A percentile compares a stretch with the other conserved stretches of the same genome.
phyloP scores from a whole-genome alignment of 164 flowering plant genomes.

The Brasenia schreberi region DNA sequence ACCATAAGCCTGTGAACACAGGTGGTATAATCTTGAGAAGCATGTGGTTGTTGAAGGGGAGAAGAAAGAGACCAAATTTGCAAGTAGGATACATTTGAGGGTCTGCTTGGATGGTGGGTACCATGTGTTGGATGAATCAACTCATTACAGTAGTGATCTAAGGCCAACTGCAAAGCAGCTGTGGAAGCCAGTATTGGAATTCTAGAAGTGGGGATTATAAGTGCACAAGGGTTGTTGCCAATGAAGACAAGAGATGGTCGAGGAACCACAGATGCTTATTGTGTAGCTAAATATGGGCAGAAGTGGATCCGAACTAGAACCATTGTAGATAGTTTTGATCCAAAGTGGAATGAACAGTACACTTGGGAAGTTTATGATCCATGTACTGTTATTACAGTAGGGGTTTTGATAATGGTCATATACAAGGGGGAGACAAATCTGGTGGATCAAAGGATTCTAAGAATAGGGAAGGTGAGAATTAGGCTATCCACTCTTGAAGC shows the following conservation, averaged over 20 bases:
- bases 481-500: slow-evolving; percentile 40
- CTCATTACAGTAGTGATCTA: slow-evolving; percentile 43
- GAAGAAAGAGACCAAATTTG: slow-evolving; percentile 16
- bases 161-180: slow-evolving; percentile 28
- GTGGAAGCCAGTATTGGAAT: slow-evolving; percentile 39
- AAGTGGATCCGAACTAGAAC: slow-evolving; percentile 55
- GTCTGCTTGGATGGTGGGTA: slow-evolving; percentile 47
- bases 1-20: slow-evolving; percentile 14
- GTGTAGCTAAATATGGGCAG: slow-evolving; percentile 51
- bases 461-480: slow-evolving; percentile 38
- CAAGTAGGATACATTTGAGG: slow-evolving; percentile 34
- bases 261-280: slow-evolving; percentile 39
- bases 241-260: slow-evolving; percentile 28
- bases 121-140: slow-evolving; percentile 52
- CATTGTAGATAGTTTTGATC: slow-evolving; percentile 20
- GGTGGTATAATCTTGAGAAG: slow-evolving; percentile 39
- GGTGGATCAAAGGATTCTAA: slow-evolving; percentile 10
- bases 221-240: slow-evolving; percentile 26
- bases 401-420: slow-evolving; percentile 43
- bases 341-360: slow-evolving; percentile 50
- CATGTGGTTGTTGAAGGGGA: slow-evolving; percentile 7
- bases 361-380: slow-evolving; percentile 55
- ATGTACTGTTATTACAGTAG: slow-evolving; percentile 46
- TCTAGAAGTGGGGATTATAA: slow-evolving; percentile 44
- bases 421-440: slow-evolving; percentile 15